Percentiles rank a stretch among this genome's conserved stretches.
These are phyloP conservation scores for Pseudonitzschia delicatissima DNA, from an alignment of 108 stramenopile species.

Conservation along the genomic window DNA sequence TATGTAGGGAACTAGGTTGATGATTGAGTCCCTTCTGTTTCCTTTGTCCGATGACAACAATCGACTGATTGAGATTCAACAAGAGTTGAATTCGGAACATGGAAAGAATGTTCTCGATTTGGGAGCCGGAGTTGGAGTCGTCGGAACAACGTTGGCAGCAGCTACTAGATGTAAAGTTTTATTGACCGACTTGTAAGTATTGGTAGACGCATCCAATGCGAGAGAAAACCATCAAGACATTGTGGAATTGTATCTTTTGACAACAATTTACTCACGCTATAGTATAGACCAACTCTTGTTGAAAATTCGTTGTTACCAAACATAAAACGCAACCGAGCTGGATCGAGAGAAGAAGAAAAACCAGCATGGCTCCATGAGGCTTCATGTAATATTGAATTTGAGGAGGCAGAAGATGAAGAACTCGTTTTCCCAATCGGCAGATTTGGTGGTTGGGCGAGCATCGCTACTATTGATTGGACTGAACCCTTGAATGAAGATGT, in stretches of 20 bases:
- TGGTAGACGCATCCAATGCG: too few species aligned
- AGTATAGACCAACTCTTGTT: constrained; percentile 44
- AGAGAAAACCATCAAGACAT: too few species aligned
- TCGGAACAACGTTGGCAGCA: constrained; percentile 49
- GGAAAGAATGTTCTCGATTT: constrained; percentile 42
- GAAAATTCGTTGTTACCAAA: constrained; percentile 53
- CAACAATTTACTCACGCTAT: neutral
- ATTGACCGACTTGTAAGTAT: constrained; percentile 46
- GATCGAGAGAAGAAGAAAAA: neutral
- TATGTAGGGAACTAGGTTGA: constrained; percentile 44
- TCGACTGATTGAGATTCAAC: constrained; percentile 16
- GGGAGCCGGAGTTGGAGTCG: constrained; percentile 64
- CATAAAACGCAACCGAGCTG: constrained; percentile 34
- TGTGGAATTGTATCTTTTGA: too few species aligned
- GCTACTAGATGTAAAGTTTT: constrained; percentile 45
- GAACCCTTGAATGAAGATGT: constrained; percentile 45
- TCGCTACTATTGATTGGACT: constrained; percentile 60
- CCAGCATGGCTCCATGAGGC: constrained; percentile 30
- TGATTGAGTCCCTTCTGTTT: constrained; percentile 51
- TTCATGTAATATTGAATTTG: constrained; percentile 14
- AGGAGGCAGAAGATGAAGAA: constrained; percentile 4
- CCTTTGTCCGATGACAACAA: constrained; percentile 4
- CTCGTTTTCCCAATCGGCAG: constrained; percentile 40
- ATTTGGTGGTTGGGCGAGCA: constrained; percentile 44
- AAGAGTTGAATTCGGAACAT: neutral